A percentile compares a stretch with the other conserved stretches of the same genome.
Evolutionary conservation across 495 filamentous ascomycete genomes (phyloP).

Genomic region (Neurospora sp.): DNA sequence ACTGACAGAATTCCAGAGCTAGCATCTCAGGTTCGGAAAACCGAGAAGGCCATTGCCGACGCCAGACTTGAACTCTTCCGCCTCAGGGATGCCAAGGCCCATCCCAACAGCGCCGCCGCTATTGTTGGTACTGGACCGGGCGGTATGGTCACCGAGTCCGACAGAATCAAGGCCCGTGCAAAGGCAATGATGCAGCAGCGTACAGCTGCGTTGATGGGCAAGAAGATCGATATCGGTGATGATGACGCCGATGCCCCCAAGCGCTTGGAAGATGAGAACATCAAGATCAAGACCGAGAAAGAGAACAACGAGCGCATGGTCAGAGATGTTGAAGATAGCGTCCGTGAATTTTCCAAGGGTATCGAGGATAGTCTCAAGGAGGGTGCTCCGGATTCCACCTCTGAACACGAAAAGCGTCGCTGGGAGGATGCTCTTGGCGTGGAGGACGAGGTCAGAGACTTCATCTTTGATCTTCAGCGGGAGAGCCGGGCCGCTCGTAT

Average conservation of each 20-base stretch:
- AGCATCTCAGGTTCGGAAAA: conserved; percentile 81
- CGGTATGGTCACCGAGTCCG: conserved; percentile 82
- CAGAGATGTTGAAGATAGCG: conserved; percentile 91
- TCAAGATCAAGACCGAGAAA: conserved; percentile 66
- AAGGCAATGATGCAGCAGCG: conserved; percentile 98
- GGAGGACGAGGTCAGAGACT: conserved; percentile 91
- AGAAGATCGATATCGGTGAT: conserved; percentile 51
- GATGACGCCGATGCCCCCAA: conserved; percentile 71
- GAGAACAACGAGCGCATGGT: conserved; percentile 96
- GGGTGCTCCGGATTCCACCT: conserved; percentile 51
- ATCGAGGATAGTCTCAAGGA: conserved; percentile 84
- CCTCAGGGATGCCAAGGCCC: conserved; percentile 81
- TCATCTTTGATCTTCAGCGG: conserved; percentile 92
- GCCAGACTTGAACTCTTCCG: conserved; percentile 91
- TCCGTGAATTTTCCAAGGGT: conserved; percentile 74
- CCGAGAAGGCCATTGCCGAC: conserved; percentile 88
- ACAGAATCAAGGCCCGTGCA: conserved; percentile 87
- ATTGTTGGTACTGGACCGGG: conserved; percentile 93
- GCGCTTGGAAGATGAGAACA: conserved; percentile 77
- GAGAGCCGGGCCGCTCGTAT: conserved; percentile 65
- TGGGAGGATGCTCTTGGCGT: conserved; percentile 98
- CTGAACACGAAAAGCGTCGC: conserved; percentile 80
- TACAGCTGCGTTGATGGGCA: conserved; percentile 82
- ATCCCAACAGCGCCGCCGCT: conserved; percentile 70
- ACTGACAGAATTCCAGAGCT: conserved; percentile 86